Evolutionary conservation across 768 basidiomycete species (phyloP).

Genomic region (Xerocomellus chrysenteron): DNA sequence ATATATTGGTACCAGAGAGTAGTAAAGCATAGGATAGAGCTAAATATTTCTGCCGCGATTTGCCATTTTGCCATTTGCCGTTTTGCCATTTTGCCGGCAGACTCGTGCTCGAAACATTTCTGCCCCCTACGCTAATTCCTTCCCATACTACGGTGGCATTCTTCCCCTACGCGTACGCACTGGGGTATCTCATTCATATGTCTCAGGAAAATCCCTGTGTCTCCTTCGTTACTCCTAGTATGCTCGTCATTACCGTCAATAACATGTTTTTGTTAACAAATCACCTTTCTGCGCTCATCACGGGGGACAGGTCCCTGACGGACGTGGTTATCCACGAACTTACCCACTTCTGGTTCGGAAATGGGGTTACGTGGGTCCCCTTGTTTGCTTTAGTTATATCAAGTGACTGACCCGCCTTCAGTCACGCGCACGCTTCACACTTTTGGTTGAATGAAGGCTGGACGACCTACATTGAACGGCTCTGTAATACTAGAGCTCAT

Average conservation of each 20-base stretch:
- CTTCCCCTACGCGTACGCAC: background rate
- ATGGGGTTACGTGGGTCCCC: constrained; percentile 68
- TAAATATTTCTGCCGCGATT: too few species aligned
- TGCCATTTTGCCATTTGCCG: too few species aligned
- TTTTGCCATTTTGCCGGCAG: too few species aligned
- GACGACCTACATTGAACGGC: constrained; percentile 91
- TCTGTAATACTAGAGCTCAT: constrained; percentile 69
- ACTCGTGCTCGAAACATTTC: too few species aligned
- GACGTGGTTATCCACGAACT: constrained; percentile 89
- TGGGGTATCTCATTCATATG: background rate
- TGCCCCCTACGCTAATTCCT: too few species aligned
- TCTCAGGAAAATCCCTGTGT: constrained; percentile 84
- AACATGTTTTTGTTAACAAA: background rate
- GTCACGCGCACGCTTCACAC: constrained; percentile 71
- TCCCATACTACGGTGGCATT: constrained; percentile 94
- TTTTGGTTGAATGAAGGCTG: constrained; percentile 94
- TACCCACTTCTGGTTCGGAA: constrained; percentile 91
- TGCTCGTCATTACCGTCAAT: constrained; percentile 13
- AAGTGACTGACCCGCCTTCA: constrained; percentile 15
- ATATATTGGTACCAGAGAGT: too few species aligned
- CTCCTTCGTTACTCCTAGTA: constrained; percentile 86
- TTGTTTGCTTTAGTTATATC: constrained; percentile 10
- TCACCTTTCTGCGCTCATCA: constrained; percentile 58
- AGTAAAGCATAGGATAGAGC: too few species aligned
- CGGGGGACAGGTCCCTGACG: constrained; percentile 83